phyloP scores from a whole-genome alignment of 108 stramenopile species.

The Cylindrotheca closterium region DNA sequence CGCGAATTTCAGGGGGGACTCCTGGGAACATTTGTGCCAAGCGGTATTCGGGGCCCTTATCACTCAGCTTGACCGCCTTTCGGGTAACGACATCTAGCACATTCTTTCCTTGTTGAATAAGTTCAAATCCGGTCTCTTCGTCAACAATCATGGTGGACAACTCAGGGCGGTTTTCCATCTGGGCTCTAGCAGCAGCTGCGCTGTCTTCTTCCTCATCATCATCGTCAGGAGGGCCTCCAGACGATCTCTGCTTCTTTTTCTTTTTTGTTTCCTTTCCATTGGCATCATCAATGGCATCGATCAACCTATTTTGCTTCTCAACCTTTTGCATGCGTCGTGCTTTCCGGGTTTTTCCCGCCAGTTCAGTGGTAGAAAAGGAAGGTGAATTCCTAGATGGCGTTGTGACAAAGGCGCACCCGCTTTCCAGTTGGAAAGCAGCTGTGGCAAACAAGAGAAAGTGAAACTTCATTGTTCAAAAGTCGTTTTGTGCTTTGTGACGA shows the following conservation, averaged over 20 bases:
- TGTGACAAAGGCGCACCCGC: slow-evolving; percentile 1
- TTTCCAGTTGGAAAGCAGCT: slow-evolving; percentile 3
- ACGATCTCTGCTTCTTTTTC: slow-evolving; percentile 8
- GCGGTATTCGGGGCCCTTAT: slow-evolving; percentile 70
- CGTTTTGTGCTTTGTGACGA: too few relatives aligned
- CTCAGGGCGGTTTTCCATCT: slow-evolving; percentile 56
- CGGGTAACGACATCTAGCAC: slow-evolving; percentile 87
- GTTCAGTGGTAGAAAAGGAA: slow-evolving; percentile 4
- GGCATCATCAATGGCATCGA: slow-evolving; percentile 38
- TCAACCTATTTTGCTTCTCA: slow-evolving; percentile 27
- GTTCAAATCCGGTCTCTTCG: slow-evolving; percentile 79
- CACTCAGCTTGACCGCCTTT: slow-evolving; percentile 66
- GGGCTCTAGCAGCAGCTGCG: slow-evolving; percentile 38
- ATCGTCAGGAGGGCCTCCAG: not conserved
- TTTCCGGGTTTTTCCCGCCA: slow-evolving; percentile 23
- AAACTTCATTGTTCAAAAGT: slow-evolving; percentile 4
- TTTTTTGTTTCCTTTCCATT: not conserved
- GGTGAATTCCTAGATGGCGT: not conserved
- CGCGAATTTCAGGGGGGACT: slow-evolving; percentile 62
- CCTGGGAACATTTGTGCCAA: slow-evolving; percentile 87
- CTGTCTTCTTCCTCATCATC: slow-evolving; percentile 32
- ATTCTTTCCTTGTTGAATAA: slow-evolving; percentile 71
- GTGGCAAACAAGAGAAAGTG: slow-evolving; percentile 1
- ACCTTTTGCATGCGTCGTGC: slow-evolving; percentile 20
- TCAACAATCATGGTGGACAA: slow-evolving; percentile 73